Conservation (phyloP, 164 flowering plant genomes). For the Aristolochia fimbriata region DNA sequence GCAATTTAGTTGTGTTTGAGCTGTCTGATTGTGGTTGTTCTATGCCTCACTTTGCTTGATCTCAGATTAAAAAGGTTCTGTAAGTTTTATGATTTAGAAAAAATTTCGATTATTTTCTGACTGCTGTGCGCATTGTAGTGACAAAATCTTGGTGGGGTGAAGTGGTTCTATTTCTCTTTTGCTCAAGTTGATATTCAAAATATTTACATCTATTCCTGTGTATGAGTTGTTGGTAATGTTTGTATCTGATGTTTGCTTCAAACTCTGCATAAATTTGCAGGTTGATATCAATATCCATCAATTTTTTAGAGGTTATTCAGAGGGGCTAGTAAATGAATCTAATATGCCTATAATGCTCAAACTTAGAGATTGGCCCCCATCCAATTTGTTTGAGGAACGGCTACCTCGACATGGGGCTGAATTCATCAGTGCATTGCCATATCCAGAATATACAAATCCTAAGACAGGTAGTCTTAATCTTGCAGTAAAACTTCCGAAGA, state of each 20-base stretch:
- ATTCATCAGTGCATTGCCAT: conserved; percentile 48
- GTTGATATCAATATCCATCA: conserved; percentile 31
- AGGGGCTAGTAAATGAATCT: conserved; percentile 16
- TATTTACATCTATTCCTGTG: not conserved
- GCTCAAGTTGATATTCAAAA: not conserved
- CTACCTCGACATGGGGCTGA: conserved; percentile 54
- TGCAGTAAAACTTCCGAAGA: conserved; percentile 36
- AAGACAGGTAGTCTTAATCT: conserved; percentile 36
- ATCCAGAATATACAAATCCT: conserved; percentile 56
- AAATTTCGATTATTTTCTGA: not conserved
- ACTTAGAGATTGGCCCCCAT: conserved; percentile 71
- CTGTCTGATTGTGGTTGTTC: no score
- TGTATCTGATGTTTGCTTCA: not conserved
- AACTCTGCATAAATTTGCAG: conserved; percentile 20
- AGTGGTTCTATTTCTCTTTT: not conserved
- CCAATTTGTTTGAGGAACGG: conserved; percentile 30
- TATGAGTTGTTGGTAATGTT: not conserved
- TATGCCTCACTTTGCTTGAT: no score
- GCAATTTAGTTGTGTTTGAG: not conserved
- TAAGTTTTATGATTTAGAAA: no score
- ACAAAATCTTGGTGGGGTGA: not conserved
- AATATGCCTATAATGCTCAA: conserved; percentile 48
- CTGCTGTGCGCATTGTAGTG: not conserved
- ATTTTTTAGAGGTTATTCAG: conserved; percentile 45
- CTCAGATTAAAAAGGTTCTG: no score